phyloP scores from a whole-genome alignment of 2,329 filamentous ascomycete genomes.

The Xylariales sp. region DNA sequence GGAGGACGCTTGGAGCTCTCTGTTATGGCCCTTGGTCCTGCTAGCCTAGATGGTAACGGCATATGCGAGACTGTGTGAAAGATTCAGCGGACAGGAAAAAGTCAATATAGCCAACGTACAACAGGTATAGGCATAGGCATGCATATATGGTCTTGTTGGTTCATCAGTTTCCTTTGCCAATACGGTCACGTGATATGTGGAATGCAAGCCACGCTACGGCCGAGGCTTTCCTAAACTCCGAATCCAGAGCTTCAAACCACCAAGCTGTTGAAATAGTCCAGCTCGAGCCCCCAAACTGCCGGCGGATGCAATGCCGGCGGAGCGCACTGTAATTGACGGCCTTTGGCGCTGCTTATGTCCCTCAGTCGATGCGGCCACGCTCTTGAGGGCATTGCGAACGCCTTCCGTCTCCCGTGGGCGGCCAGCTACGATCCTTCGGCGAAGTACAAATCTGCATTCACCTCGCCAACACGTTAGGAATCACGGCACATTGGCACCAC shows the following conservation, averaged over 20 bases:
- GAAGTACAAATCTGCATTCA: background rate
- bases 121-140: too few relatives aligned
- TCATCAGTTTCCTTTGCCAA: too few relatives aligned
- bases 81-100: too few relatives aligned
- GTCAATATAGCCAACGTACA: too few relatives aligned
- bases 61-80: too few relatives aligned
- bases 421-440: background rate
- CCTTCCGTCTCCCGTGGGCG: conserved; percentile 14
- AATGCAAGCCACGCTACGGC: background rate
- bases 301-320: conserved; percentile 27
- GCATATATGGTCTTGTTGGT: too few relatives aligned
- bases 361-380: conserved; percentile 38
- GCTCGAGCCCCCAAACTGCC: too few relatives aligned
- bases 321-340: conserved; percentile 46
- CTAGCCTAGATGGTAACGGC: too few relatives aligned
- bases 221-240: background rate
- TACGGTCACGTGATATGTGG: background rate
- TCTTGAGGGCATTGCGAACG: conserved; percentile 28
- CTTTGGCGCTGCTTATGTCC: conserved; percentile 63
- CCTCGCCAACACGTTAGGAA: background rate
- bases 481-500: too few relatives aligned
- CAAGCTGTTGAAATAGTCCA: background rate
- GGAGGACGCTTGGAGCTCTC: too few relatives aligned
- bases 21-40: too few relatives aligned
- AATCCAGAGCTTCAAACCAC: background rate